Evolutionary conservation across 2,329 filamentous ascomycete genomes (phyloP), one percentile per base, ranked within the genome.

Genomic region (Colletotrichum melonis): DNA sequence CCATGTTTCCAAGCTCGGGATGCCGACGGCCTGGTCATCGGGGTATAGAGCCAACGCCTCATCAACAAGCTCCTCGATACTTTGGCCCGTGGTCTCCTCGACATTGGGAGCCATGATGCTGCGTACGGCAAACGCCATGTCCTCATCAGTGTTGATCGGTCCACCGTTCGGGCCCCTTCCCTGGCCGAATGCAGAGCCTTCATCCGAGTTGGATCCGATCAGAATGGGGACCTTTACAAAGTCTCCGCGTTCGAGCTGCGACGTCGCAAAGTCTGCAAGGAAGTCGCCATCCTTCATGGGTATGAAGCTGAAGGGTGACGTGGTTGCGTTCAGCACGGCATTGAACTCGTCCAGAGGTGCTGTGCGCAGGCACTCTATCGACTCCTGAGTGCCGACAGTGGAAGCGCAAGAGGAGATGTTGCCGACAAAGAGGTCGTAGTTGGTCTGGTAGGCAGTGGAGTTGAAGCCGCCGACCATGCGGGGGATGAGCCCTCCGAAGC

Each of bases 211-310:
- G 11, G 79, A 75, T 5, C 83, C 83, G 32, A 81, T 79, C 0
- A 85, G 76, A 2, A 82, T 52, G 0, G 82, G 82, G 0, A 84
- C 79, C 64, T 79, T 78, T 56, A 78, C 77, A 59, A 85, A 85
- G 9, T 77, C 73, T 1, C 83, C 83, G 0, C 76, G 74, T 2
- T 62, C 46, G 1, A 83, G 58, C 59, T 83, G 82, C 60, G 78
- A 78, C 11, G 80, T 76, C 12, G 76, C 76, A 65, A 78, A 79
- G 26, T 80, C 78, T 5, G 74, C 72, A 26, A 85, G 75, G 62
- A 85, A 83, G 62, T 84, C 82, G 19, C 76, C 73, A 59, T 85
- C 83, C 26, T 83, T 69, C 5, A 81, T 77, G 1, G 82, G 81
- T 9, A 42, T 42, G n/a, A 62, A 73, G 32, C 30, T 22, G 26